These are phyloP conservation scores for Psilocybe subaeruginosa DNA, from an alignment of 768 basidiomycete genomes.

Conservation along the genomic window DNA sequence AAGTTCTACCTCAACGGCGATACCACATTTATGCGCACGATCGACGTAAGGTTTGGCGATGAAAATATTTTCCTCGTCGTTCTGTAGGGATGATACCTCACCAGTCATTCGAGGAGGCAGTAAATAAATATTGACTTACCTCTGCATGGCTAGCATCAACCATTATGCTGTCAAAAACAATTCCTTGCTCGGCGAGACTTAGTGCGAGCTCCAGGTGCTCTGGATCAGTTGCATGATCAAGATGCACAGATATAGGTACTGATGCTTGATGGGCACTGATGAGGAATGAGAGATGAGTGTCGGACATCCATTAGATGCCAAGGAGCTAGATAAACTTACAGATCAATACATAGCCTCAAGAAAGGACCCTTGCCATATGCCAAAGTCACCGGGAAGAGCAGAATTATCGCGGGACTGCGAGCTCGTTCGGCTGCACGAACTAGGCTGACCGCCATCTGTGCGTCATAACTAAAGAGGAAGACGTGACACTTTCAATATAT, in stretches of 20 bases:
- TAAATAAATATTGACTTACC: conserved; percentile 20
- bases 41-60: conserved; percentile 47
- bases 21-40: conserved; percentile 39
- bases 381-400: conserved; percentile 49
- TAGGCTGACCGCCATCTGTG: conserved; percentile 45
- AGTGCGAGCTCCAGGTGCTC: conserved; percentile 50
- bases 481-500: background rate
- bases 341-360: conserved; percentile 44
- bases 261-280: conserved; percentile 44
- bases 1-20: conserved; percentile 50
- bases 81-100: conserved; percentile 29
- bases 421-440: conserved; percentile 51
- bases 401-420: conserved; percentile 46
- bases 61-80: conserved; percentile 49
- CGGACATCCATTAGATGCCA: background rate
- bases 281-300: background rate
- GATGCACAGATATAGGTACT: conserved; percentile 51
- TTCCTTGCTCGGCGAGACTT: conserved; percentile 46
- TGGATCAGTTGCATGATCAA: conserved; percentile 50
- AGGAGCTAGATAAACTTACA: conserved; percentile 26
- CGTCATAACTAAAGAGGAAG: conserved; percentile 39
- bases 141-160: conserved; percentile 54
- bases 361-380: conserved; percentile 49
- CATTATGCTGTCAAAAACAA: conserved; percentile 53
- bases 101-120: background rate